Evolutionary conservation across 2,329 filamentous ascomycete species (phyloP).

Genomic region (Diaporthe vexans): DNA sequence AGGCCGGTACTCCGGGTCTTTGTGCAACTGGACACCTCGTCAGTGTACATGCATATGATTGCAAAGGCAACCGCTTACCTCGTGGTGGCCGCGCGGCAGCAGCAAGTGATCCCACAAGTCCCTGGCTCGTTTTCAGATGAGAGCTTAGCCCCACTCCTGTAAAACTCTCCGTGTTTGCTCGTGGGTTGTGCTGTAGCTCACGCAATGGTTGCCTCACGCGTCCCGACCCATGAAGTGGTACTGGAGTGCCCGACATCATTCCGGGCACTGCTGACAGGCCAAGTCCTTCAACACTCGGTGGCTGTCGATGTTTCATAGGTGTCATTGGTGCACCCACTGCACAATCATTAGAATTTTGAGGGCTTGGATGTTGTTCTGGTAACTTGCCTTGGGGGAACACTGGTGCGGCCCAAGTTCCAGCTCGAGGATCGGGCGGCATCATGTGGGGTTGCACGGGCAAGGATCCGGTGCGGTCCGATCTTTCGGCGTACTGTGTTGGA

Average conservation of each 20-base stretch:
- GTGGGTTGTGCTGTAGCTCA: constrained; percentile 30
- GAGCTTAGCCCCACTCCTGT: constrained; percentile 40
- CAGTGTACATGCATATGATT: not conserved
- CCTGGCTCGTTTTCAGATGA: constrained; percentile 40
- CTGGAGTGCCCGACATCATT: constrained; percentile 49
- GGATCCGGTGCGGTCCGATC: not conserved
- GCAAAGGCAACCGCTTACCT: constrained; percentile 14
- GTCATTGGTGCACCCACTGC: constrained; percentile 51
- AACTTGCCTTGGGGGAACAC: constrained; percentile 43
- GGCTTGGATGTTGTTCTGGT: not conserved
- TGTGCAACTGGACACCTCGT: constrained; percentile 22
- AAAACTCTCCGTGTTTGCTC: constrained; percentile 28
- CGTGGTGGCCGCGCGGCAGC: constrained; percentile 32
- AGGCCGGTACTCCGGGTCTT: constrained; percentile 17
- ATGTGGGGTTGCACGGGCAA: constrained; percentile 23
- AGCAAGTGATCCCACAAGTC: constrained; percentile 11
- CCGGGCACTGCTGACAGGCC: constrained; percentile 51
- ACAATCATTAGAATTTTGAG: not conserved
- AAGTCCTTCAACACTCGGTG: constrained; percentile 42
- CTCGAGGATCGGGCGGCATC: constrained; percentile 14
- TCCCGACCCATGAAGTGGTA: constrained; percentile 29
- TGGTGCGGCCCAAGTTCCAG: constrained; percentile 37
- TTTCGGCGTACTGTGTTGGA: constrained; percentile 9
- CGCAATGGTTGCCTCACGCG: constrained; percentile 30
- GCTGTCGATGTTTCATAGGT: constrained; percentile 51